phyloP scores from a whole-genome alignment of 2,329 filamentous ascomycete species.

The Fusarium cyanostomum region DNA sequence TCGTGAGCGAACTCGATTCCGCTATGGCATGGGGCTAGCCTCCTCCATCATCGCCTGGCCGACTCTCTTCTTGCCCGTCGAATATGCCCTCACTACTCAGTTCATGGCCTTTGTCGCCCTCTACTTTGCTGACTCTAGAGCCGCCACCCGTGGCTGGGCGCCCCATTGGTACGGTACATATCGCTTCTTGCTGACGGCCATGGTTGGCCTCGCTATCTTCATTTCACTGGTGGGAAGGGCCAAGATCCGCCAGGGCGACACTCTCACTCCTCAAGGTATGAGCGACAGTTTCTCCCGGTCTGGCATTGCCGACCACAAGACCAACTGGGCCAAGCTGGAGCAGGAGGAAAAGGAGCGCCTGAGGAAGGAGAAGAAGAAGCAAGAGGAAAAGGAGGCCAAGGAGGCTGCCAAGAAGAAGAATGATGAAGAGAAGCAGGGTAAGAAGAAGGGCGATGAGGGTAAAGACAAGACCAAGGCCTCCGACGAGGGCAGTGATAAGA shows the following conservation, averaged over 20 bases:
- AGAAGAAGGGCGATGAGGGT: slow-evolving; percentile 40
- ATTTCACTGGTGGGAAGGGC: slow-evolving; percentile 83
- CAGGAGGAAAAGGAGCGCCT: slow-evolving; percentile 51
- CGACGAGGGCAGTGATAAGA: slow-evolving; percentile 14
- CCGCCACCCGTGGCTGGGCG: slow-evolving; percentile 78
- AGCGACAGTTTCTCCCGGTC: slow-evolving; percentile 50
- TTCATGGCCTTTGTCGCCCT: slow-evolving; percentile 86
- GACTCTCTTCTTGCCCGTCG: slow-evolving; percentile 82
- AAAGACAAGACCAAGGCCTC: slow-evolving; percentile 23
- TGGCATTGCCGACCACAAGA: slow-evolving; percentile 48
- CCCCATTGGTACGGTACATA: slow-evolving; percentile 89
- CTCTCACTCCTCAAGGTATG: slow-evolving; percentile 48
- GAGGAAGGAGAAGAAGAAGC: slow-evolving; percentile 52
- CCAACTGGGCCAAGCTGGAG: slow-evolving; percentile 59
- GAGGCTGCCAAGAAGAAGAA: slow-evolving; percentile 46
- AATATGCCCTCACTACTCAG: slow-evolving; percentile 86
- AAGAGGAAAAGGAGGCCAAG: slow-evolving; percentile 51
- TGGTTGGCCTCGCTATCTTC: slow-evolving; percentile 85
- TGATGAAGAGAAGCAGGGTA: slow-evolving; percentile 47
- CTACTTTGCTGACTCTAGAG: slow-evolving; percentile 84
- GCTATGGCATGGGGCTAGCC: slow-evolving; percentile 84
- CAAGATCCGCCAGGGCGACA: slow-evolving; percentile 64
- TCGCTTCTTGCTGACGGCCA: slow-evolving; percentile 89
- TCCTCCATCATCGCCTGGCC: slow-evolving; percentile 89
- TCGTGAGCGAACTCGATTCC: slow-evolving; percentile 72